Conservation (phyloP, 208 protist genomes). For the Angomonas ambiguus region DNA sequence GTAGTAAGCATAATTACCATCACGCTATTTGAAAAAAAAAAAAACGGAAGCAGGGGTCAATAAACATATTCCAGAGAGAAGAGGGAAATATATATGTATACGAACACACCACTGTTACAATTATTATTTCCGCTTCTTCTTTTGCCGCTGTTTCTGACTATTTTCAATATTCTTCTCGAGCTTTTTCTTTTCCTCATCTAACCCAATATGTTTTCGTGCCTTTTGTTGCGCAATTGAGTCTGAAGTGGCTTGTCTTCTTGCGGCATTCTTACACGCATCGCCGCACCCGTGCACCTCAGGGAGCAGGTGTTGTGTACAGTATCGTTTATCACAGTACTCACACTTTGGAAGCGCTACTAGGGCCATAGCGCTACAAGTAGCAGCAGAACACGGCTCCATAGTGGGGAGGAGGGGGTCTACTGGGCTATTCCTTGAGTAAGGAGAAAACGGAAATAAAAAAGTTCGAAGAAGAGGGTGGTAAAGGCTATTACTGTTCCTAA, state of each 20-base stretch:
- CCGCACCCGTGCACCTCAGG: slow-evolving; percentile 85
- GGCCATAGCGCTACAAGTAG: slow-evolving; percentile 35
- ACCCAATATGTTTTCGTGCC: slow-evolving; percentile 62
- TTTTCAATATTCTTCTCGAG: slow-evolving; percentile 51
- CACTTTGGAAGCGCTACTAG: slow-evolving; percentile 55
- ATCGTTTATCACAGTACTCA: slow-evolving; percentile 56
- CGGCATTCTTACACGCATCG: slow-evolving; percentile 53
- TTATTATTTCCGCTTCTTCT: slow-evolving; percentile 27
- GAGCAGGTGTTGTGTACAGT: slow-evolving; percentile 75
- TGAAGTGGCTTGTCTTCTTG: slow-evolving; percentile 48
- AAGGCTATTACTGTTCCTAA: too few species aligned
- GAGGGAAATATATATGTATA: background rate
- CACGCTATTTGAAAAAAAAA: too few species aligned
- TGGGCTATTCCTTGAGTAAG: background rate
- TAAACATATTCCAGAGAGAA: too few species aligned
- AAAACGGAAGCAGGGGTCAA: too few species aligned
- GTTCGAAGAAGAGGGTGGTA: background rate
- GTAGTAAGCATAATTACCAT: background rate
- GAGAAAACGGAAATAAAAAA: background rate
- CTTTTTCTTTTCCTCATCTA: slow-evolving; percentile 59
- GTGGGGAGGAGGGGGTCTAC: background rate
- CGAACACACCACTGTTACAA: background rate
- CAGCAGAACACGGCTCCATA: slow-evolving; percentile 26
- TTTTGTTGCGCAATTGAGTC: slow-evolving; percentile 48
- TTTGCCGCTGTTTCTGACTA: slow-evolving; percentile 49